Evolutionary conservation across 352 stramenopile genomes (phyloP), one percentile per base, ranked within the genome.

Genomic region (Phytophthora vignae): DNA sequence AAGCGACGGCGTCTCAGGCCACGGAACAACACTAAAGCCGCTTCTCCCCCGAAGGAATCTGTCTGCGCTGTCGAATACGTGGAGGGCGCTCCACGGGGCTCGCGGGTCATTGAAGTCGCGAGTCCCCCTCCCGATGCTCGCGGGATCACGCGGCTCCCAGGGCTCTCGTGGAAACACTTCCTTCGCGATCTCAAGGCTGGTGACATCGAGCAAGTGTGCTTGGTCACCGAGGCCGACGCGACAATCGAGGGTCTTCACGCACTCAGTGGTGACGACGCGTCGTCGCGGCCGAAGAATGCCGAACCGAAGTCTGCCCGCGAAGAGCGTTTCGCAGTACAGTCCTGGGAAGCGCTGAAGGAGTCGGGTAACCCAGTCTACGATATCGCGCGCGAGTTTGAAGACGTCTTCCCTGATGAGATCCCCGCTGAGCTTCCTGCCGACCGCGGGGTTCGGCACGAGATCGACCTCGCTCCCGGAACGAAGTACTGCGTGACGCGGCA

Each of bases 401-500:
- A 75, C 21, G 42, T 74, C 29, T 78, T 78, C 11, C 60, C 64
- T 0, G 67, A 84, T 4, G 67, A 72, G 15, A 52, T 79, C 0
- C 73, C 61, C 17, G 64, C 64, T 0, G 36, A n/a, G 0, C 52
- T 79, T 8, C 65, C 69, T 0, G 19, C 57, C 0, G 69, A 83
- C 19, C 38, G 63, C 3, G 60, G 76, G 11, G 56, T 69, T 0
- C 57, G 71, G 3, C 63, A 84, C 25, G 74, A 84, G 53, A 75
- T 77, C 31, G 66, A 80, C 15, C 36, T 80, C 50, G 10, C 64
- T 15, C 61, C 53, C 11, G 67, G 67, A 0, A 60, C 67, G 12
- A 79, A 84, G 52, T 84, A 75, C 11, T 79, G 70, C 22, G 60
- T 72, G 10, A 78, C 69, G 14, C 38, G 71, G 12, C 75, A 78